Percentiles rank a stretch among this genome's conserved stretches.
Conservation (phyloP, 164 flowering plant species). For the Taxillus chinensis region DNA sequence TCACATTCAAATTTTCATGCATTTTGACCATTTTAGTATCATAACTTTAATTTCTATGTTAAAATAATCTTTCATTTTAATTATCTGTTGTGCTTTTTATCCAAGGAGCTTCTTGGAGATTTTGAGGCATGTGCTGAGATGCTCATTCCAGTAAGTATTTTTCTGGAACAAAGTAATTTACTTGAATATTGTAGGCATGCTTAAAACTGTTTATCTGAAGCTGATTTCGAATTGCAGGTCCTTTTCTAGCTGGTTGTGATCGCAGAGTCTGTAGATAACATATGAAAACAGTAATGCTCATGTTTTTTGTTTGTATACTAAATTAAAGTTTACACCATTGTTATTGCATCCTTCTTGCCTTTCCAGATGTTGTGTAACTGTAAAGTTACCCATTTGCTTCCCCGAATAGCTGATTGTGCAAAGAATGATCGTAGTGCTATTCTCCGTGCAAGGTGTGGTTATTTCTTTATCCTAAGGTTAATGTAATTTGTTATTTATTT, state of each 20-base stretch:
- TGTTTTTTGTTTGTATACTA: neutral
- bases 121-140: conserved; percentile 96
- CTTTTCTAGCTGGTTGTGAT: conserved; percentile 99
- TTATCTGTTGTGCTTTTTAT: conserved; percentile 63
- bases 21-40: no score
- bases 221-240: conserved; percentile 42
- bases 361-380: conserved; percentile 94
- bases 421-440: conserved; percentile 86
- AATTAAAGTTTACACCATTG: neutral
- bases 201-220: conserved; percentile 4
- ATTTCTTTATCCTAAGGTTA: neutral
- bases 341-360: conserved; percentile 5
- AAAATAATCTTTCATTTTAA: no score
- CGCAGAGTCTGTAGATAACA: conserved; percentile 97
- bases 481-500: neutral
- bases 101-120: conserved; percentile 96
- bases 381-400: conserved; percentile 86
- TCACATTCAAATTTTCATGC: no score
- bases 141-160: conserved; percentile 77
- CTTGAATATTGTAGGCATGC: no score
- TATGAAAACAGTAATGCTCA: conserved; percentile 73
- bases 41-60: no score
- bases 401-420: conserved; percentile 85
- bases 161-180: no score
- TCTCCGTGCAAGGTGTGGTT: conserved; percentile 83